phyloP scores from a whole-genome alignment of 768 basidiomycete species.

The Boletus edulis region DNA sequence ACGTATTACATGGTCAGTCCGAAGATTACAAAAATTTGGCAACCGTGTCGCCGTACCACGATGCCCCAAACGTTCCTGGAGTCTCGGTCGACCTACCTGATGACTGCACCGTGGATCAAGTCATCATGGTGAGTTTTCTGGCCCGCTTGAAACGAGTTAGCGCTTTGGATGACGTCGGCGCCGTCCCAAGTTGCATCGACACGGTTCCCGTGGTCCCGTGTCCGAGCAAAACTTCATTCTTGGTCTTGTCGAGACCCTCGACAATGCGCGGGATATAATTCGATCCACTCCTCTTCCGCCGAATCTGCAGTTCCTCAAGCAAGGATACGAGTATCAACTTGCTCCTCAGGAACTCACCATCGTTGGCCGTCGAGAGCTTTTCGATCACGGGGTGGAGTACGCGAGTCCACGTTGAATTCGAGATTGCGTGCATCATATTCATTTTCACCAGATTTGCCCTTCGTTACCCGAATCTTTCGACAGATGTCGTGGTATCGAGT shows the following conservation, averaged over 20 bases:
- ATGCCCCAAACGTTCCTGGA: conserved; percentile 29
- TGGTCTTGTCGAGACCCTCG: conserved; percentile 34
- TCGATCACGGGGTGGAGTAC: conserved; percentile 39
- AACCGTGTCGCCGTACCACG: conserved; percentile 37
- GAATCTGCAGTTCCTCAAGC: conserved; percentile 36
- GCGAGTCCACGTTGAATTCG: not conserved
- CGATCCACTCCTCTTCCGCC: conserved; percentile 30
- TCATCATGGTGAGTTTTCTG: conserved; percentile 32
- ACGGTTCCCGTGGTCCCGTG: conserved; percentile 40
- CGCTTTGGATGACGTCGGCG: not conserved
- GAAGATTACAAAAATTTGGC: conserved; percentile 23
- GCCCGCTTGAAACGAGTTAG: too few relatives aligned
- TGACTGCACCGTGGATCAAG: conserved; percentile 40
- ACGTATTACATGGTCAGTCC: not conserved
- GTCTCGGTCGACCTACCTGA: conserved; percentile 30
- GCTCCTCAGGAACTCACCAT: conserved; percentile 37
- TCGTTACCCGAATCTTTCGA: conserved; percentile 21
- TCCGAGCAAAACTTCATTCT: conserved; percentile 32
- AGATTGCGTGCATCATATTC: not conserved
- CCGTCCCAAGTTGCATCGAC: conserved; percentile 36
- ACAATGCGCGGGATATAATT: conserved; percentile 21
- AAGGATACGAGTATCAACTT: conserved; percentile 34
- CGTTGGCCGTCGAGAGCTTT: conserved; percentile 37
- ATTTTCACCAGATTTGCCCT: conserved; percentile 17
- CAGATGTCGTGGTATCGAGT: conserved; percentile 16